phyloP scores from a whole-genome alignment of 140 eudicot genomes.

The Stevia rebaudiana region DNA sequence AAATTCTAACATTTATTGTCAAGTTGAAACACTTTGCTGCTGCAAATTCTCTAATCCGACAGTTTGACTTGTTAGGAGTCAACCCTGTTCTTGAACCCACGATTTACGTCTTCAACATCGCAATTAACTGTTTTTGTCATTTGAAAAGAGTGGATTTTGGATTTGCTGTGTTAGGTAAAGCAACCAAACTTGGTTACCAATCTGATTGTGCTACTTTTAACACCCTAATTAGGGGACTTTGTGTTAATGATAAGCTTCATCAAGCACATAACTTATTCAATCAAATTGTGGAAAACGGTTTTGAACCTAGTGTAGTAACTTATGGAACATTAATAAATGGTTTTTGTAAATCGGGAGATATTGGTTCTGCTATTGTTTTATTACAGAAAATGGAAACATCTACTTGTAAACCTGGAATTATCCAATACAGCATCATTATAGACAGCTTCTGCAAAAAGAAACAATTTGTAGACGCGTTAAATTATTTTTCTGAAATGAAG shows the following conservation, averaged over 20 bases:
- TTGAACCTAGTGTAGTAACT: constrained; percentile 20
- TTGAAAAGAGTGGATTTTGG: constrained; percentile 22
- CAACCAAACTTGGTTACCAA: constrained; percentile 22
- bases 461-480: constrained; percentile 11
- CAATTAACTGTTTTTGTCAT: constrained; percentile 2
- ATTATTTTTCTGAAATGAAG: constrained; percentile 22
- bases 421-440: constrained; percentile 24
- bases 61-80: constrained; percentile 23
- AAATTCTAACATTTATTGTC: constrained; percentile 14
- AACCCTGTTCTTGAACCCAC: constrained; percentile 14
- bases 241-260: constrained; percentile 2
- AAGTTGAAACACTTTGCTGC: constrained; percentile 20
- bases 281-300: constrained; percentile 14
- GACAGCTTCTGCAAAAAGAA: constrained; percentile 25
- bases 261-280: constrained; percentile 11
- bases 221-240: constrained; percentile 26
- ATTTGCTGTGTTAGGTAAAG: constrained; percentile 23
- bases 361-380: constrained; percentile 6
- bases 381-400: constrained; percentile 19
- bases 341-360: constrained; percentile 27
- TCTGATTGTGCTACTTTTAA: constrained; percentile 30
- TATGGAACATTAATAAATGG: constrained; percentile 29
- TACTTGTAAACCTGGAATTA: constrained; percentile 16
- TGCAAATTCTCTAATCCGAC: constrained; percentile 24
- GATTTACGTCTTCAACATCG: constrained; percentile 20